These are phyloP conservation scores for Suillus paluster DNA, from an alignment of 768 basidiomycete genomes.

Conservation along the genomic window DNA sequence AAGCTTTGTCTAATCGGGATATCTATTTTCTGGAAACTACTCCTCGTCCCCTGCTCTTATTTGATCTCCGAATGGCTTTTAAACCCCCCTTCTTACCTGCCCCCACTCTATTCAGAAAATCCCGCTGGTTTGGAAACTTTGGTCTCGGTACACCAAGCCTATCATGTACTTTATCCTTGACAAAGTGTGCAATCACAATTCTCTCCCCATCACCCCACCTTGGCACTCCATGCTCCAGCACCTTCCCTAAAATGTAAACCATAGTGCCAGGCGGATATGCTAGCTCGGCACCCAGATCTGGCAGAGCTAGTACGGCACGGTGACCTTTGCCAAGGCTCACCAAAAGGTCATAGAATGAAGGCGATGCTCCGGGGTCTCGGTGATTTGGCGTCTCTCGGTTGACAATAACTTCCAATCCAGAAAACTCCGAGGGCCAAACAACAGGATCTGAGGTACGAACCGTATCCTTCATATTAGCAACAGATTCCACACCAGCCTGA, in stretches of 20 bases:
- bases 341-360: slow-evolving; percentile 1
- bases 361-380: no score
- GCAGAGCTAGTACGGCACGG: neutral
- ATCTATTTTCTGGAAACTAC: neutral
- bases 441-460: no score
- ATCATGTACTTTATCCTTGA: slow-evolving; percentile 5
- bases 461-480: no score
- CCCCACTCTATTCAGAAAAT: slow-evolving; percentile 5
- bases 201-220: slow-evolving; percentile 1
- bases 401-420: no score
- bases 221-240: neutral
- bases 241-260: neutral
- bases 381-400: no score
- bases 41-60: neutral
- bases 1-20: neutral
- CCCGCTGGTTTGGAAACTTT: neutral
- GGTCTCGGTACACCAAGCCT: neutral
- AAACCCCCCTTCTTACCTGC: neutral
- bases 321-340: slow-evolving; percentile 7
- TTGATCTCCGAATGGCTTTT: neutral
- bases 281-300: neutral
- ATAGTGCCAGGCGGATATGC: neutral
- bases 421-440: no score
- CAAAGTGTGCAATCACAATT: neutral
- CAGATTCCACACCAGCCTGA: no score